Base-by-base conservation (phyloP, 441 rosid species). In the Viola pubescens region DNA sequence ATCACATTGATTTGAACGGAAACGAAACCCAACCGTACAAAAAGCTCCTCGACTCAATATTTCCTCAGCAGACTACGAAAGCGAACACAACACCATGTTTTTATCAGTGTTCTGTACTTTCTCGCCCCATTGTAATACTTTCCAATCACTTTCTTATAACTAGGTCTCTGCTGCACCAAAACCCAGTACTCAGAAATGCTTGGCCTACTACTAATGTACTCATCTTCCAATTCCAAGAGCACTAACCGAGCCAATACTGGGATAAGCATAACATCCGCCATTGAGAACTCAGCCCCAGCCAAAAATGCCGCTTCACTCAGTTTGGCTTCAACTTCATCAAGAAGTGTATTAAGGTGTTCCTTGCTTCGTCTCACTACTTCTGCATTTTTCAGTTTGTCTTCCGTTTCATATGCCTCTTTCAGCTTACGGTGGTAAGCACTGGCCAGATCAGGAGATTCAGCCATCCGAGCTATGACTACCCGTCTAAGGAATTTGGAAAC, bases 381-480 rank as follows among this genome's bases (percentile, higher is more conserved):
- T 3, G 77, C 74, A 58, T 74, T 70, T 71, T 76, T 82, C 66
- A 87, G 60, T 75, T 82, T 85, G 69, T 85, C 95, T 51, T 89
- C 95, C 0, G 80, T 89, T 39, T 68, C 83, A 0, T 87, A 75
- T 37, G 87, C 88, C 39, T 84, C 97, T 71, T 75, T 87, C 59
- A 85, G 88, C 79, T 84, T 85, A 10, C 61, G 5, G 70, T 92
- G 97, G 82, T 92, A 92, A 8, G 94, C 84, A 59, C 82, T 84
- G 7, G 97, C 97, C 11, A 89, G 84, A 61, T 85, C 85, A 3
- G 95, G 94, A n/a, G 86, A 85, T 60, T 89, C 98, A 0, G 94
- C 90, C 97, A 91, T 87, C 54, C 95, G 75, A 41, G 98, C 88
- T 65, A 91, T 91, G 66, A 84, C 62, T 48, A 92, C 95, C 67